A percentile compares a stretch with the other conserved stretches of the same genome.
Conservation (phyloP, 192 early-diverging fungal species). For the Paraglomus occultum region DNA sequence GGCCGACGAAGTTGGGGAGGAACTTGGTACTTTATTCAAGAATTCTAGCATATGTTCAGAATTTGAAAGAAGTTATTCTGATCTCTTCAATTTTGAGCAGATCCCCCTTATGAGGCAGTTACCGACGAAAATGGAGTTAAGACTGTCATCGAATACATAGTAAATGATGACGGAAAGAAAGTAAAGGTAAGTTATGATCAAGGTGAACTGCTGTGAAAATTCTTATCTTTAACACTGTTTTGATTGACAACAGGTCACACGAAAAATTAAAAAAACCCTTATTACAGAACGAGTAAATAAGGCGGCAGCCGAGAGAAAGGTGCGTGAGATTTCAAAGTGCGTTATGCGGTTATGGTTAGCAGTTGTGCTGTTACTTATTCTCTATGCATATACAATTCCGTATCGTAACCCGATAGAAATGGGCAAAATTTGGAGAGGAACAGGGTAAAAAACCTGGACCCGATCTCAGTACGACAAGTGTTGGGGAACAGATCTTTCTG, state of each 20-base stretch:
- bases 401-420: conserved; percentile 56
- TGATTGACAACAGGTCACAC: conserved; percentile 69
- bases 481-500: conserved; percentile 84
- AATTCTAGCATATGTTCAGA: not conserved
- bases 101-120: conserved; percentile 43
- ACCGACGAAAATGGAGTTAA: conserved; percentile 80
- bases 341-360: no score
- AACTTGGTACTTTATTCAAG: conserved; percentile 40
- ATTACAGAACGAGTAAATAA: conserved; percentile 82
- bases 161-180: conserved; percentile 90
- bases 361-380: not conserved
- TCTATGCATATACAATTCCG: not conserved
- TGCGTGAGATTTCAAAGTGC: conserved; percentile 13
- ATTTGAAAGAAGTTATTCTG: not conserved
- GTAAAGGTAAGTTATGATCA: conserved; percentile 67
- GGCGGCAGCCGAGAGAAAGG: conserved; percentile 86
- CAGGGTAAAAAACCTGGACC: conserved; percentile 74
- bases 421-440: conserved; percentile 93
- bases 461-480: conserved; percentile 82
- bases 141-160: conserved; percentile 74
- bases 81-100: not conserved
- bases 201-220: no score
- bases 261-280: conserved; percentile 76
- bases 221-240: no score
- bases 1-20: conserved; percentile 76